A percentile compares a stretch with the other conserved stretches of the same genome.
phyloP scores from a whole-genome alignment of 108 stramenopile genomes.

The Fragilariopsis cylindrus region DNA sequence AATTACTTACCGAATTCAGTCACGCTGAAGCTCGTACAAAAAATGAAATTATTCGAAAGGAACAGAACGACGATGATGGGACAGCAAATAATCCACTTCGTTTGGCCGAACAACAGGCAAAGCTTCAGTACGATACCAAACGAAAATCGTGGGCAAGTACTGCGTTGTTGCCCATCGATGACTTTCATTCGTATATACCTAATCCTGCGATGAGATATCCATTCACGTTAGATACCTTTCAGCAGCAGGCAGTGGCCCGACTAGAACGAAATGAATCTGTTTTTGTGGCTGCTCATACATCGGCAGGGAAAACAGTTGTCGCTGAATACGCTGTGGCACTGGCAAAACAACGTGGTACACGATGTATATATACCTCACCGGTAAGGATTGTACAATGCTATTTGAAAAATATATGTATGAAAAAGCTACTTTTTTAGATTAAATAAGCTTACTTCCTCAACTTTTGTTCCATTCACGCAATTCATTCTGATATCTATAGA shows the following conservation, averaged over 20 bases:
- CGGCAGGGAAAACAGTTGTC: slow-evolving; percentile 92
- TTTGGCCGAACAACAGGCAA: slow-evolving; percentile 36
- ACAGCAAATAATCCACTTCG: slow-evolving; percentile 40
- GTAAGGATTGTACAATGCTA: background rate
- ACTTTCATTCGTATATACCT: slow-evolving; percentile 69
- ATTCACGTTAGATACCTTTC: slow-evolving; percentile 96
- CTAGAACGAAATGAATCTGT: slow-evolving; percentile 94
- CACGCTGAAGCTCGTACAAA: slow-evolving; percentile 30
- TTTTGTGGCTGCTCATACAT: slow-evolving; percentile 94
- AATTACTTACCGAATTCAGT: slow-evolving; percentile 53
- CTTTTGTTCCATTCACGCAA: too few species aligned
- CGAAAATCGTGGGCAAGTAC: slow-evolving; percentile 87
- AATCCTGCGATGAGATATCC: slow-evolving; percentile 92
- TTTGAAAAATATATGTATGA: background rate
- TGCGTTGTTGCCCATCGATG: slow-evolving; percentile 54
- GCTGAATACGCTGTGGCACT: slow-evolving; percentile 97
- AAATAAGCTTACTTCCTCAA: too few species aligned
- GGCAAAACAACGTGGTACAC: slow-evolving; percentile 80
- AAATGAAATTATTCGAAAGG: slow-evolving; percentile 17
- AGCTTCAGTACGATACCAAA: slow-evolving; percentile 35
- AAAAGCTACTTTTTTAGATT: too few species aligned
- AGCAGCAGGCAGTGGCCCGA: slow-evolving; percentile 89
- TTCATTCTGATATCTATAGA: background rate
- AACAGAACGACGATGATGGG: slow-evolving; percentile 21
- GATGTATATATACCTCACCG: slow-evolving; percentile 97